phyloP scores from a whole-genome alignment of 2,329 filamentous ascomycete species.

The Xylaria sp. region DNA sequence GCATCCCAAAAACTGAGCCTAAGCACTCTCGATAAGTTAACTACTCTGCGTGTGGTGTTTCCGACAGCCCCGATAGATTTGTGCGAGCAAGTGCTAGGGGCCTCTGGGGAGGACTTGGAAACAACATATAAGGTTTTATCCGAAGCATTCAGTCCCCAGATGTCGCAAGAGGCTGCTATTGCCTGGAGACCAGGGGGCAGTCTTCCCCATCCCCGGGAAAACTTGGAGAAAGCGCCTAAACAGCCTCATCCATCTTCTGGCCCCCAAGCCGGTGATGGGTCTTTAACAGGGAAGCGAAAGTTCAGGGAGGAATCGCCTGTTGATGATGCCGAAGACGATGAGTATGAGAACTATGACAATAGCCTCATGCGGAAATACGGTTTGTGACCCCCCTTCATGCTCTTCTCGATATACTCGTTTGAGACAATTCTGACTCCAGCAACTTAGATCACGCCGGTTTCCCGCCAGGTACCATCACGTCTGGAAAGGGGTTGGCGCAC shows the following conservation, averaged over 20 bases:
- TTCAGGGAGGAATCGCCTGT: conserved; percentile 35
- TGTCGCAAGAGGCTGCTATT: conserved; percentile 32
- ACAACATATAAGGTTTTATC: conserved; percentile 47
- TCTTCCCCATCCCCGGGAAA: not conserved
- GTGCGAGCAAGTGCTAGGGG: conserved; percentile 46
- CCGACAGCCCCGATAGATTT: conserved; percentile 46
- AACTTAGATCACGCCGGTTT: conserved; percentile 45
- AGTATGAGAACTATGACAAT: conserved; percentile 32
- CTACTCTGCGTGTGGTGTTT: conserved; percentile 51
- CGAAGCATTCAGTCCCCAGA: conserved; percentile 41
- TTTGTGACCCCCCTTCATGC: conserved; percentile 18
- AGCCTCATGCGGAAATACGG: conserved; percentile 23
- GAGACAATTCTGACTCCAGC: conserved; percentile 31
- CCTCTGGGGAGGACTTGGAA: conserved; percentile 44
- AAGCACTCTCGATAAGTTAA: conserved; percentile 42
- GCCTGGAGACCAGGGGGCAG: conserved; percentile 8
- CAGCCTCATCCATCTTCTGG: not conserved
- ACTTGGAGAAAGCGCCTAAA: not conserved
- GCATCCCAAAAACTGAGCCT: conserved; percentile 20
- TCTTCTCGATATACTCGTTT: not conserved
- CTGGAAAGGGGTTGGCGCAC: conserved; percentile 43
- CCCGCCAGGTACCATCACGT: conserved; percentile 47
- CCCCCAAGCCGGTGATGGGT: not conserved
- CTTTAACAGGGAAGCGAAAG: conserved; percentile 26
- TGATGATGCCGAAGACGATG: conserved; percentile 32